Base-by-base conservation (phyloP, 805 yeast species). In the Wickerhamiella qilinensis region DNA sequence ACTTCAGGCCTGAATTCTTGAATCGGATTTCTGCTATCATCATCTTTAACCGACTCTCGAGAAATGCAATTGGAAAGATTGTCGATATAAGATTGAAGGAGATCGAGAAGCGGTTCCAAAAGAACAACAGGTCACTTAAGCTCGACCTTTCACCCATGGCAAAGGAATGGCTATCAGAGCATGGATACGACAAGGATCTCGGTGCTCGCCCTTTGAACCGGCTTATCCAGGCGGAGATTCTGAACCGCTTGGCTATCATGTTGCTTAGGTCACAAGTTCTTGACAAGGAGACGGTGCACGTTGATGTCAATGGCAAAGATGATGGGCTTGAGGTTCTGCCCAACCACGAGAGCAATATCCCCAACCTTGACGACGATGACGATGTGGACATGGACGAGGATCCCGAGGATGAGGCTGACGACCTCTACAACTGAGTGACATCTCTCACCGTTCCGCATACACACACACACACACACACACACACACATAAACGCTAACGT, bases 1-100 rank as follows among this genome's bases (percentile, higher is more conserved):
- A 91, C 58, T 91, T 91, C 74, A 75, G 97, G 58, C 98, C 98
- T 4, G 98, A 91, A 62, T 91, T 91, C 65, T 68, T 91, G 52
- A 91, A 91, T 69, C 81, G 98, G 67, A 88, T 91, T 46, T 78
- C 94, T 2, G 82, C 93, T 6, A 86, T 83, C 49, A 84, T 88
- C 22, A 79, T 91, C 18, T 91, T 91, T 72, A 91, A 91, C 69
- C 74, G 94, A 50, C 69, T 91, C 47, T 82, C 95, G 15, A 79
- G 76, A 67, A 78, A 79, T 58, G 93, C 96, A 1, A 91, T 91
- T 47, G 72, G 83, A 49, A 83, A 82, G 73, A 91, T 91, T 53
- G 95, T 91, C 34, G 75, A 74, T 43, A 77, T 91, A 46, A 72
- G 98, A 54, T 63, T 91, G 47, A 58, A 64, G 41, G 98, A 91